Conservation (phyloP, 305 asterid genomes). For the Fraxinus nigra region DNA sequence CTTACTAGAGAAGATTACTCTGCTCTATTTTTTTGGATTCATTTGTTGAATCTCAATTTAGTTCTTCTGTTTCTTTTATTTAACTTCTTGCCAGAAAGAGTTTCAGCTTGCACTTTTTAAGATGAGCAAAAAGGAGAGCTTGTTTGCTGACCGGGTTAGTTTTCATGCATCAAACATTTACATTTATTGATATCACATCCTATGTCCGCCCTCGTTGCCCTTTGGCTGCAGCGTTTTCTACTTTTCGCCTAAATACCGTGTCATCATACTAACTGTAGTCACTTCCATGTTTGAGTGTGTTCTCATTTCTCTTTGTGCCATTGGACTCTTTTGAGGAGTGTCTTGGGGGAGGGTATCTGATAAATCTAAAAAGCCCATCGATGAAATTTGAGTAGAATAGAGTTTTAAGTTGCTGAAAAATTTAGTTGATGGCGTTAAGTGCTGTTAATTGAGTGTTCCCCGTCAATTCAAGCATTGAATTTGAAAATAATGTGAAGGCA, state of each 20-base stretch:
- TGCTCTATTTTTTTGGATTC: conserved; percentile 12
- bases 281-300: not conserved
- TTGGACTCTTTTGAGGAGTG: not conserved
- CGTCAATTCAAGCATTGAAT: not conserved
- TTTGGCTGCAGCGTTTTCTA: not conserved
- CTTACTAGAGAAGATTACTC: not conserved
- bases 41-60: conserved; percentile 13
- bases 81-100: conserved; percentile 57
- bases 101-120: conserved; percentile 84
- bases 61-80: conserved; percentile 9
- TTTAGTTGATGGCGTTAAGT: not conserved
- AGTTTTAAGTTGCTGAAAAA: not conserved
- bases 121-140: conserved; percentile 40
- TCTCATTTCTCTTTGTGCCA: not conserved
- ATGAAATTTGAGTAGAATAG: not conserved
- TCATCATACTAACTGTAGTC: not conserved
- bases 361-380: not conserved
- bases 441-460: not conserved
- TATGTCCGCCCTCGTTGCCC: not conserved
- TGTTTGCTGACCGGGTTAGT: conserved; percentile 27
- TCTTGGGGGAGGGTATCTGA: not conserved
- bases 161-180: conserved; percentile 28
- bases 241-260: not conserved
- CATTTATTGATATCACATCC: conserved; percentile 23
- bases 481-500: not conserved